These are phyloP conservation scores for Xylaria sp. DNA, from an alignment of 2,329 filamentous ascomycete genomes.

Conservation along the genomic window DNA sequence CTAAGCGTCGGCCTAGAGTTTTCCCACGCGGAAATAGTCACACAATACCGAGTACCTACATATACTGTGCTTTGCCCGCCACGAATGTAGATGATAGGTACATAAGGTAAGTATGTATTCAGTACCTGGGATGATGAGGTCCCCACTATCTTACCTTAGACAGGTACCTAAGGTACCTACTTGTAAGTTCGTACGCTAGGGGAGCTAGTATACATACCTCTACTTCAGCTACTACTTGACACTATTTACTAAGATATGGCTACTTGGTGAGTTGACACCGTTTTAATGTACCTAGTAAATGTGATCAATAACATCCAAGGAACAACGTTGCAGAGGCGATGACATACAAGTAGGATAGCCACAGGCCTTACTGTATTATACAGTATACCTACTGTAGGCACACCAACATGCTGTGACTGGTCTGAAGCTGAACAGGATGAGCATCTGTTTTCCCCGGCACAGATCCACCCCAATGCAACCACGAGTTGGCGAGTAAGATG, in stretches of 20 bases:
- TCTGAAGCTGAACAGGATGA: slow-evolving; percentile 23
- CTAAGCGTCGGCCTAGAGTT: not conserved
- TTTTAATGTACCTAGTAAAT: not conserved
- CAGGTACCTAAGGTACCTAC: not conserved
- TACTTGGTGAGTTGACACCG: not conserved
- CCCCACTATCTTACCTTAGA: slow-evolving; percentile 12
- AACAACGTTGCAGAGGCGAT: not conserved
- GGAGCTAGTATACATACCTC: too few species aligned
- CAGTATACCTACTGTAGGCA: not conserved
- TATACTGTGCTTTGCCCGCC: not conserved
- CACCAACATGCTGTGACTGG: slow-evolving; percentile 18
- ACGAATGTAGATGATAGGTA: not conserved
- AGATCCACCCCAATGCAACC: slow-evolving; percentile 33
- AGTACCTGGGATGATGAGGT: slow-evolving; percentile 2
- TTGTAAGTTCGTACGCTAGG: not conserved
- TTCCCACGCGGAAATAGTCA: not conserved
- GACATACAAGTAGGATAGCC: not conserved
- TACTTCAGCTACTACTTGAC: not conserved
- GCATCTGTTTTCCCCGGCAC: slow-evolving; percentile 15
- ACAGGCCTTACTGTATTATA: not conserved
- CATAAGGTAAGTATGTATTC: not conserved
- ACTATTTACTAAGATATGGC: not conserved
- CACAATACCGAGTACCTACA: slow-evolving; percentile 3
- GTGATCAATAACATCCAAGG: not conserved
- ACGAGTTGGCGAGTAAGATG: slow-evolving; percentile 28